phyloP scores from a whole-genome alignment of 768 basidiomycete species.

The Lentinula guzmanii region DNA sequence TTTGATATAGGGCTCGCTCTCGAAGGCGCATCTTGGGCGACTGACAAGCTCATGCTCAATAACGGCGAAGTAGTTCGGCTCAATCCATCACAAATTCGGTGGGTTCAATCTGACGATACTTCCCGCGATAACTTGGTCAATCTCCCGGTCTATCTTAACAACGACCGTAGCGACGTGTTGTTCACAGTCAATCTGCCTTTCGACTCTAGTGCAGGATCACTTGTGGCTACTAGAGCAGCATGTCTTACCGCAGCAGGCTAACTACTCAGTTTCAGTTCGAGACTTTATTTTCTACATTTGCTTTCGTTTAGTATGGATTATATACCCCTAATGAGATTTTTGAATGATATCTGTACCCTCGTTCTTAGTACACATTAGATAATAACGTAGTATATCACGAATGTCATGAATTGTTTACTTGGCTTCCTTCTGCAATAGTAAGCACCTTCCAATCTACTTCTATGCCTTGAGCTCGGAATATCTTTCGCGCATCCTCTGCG shows the following conservation, averaged over 20 bases:
- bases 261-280: slow-evolving; percentile 1
- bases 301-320: slow-evolving; percentile 5
- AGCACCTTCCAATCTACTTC: slow-evolving; percentile 90
- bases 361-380: background rate
- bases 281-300: background rate
- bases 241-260: slow-evolving; percentile 82
- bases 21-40: slow-evolving; percentile 79
- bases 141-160: slow-evolving; percentile 90
- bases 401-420: slow-evolving; percentile 15
- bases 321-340: slow-evolving; percentile 9
- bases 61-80: slow-evolving; percentile 78
- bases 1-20: slow-evolving; percentile 63
- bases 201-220: slow-evolving; percentile 53
- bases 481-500: slow-evolving; percentile 69
- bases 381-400: background rate
- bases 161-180: slow-evolving; percentile 82
- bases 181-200: slow-evolving; percentile 87
- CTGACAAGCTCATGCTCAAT: slow-evolving; percentile 70
- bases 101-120: slow-evolving; percentile 60
- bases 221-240: slow-evolving; percentile 84
- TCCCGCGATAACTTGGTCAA: slow-evolving; percentile 48
- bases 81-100: slow-evolving; percentile 78
- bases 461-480: slow-evolving; percentile 67
- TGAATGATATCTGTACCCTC: background rate
- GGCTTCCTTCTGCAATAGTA: slow-evolving; percentile 47